Base-by-base conservation (phyloP, 2,329 filamentous ascomycete genomes). In the Trichophyton benhamiae region DNA sequence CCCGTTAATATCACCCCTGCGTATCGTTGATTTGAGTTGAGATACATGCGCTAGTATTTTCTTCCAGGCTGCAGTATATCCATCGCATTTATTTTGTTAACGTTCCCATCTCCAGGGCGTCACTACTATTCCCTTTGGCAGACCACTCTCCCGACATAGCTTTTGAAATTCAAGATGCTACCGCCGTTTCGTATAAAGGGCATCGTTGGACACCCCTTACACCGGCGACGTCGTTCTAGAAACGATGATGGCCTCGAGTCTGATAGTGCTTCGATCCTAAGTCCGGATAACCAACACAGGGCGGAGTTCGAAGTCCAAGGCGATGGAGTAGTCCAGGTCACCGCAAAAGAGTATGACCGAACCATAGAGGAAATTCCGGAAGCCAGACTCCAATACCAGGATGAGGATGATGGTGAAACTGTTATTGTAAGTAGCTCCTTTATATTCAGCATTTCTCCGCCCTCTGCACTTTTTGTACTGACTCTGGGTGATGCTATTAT, bases 371-470 rank as follows among this genome's bases (percentile, higher is more conserved):
- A 66, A 57, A 67, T 76, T 66, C 77, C 77, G 22, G 71, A 73
- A 46, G 76, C 76, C 11, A 71, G 68, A 38, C 65, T 79, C 52
- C 75, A 69, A 20, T 79, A 79, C 63, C 57, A 75, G 60, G 77
- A 79, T 66, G 74, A 77, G 30, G 76, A 79, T 63, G 76, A 78
- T 63, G 75, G 74, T 1, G 76, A 77, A 60, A 67, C 71, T 36
- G 76, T 79, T 61, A 78, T 74, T 5, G 77, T 77, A 66, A 69
- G 73, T 67, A 22, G 52, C 46, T 30, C 6, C 1, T 30, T 30
- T 1, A 33, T 11, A 38, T 38, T 3, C 9, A 33, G 4, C n/a
- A 3, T 11, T 55, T 36, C 13, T 30, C n/a, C 27, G 20, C 15
- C 27, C 42, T 13, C 22, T 20, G 53, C 15, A 5, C 49, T 15